Percentiles rank a stretch among this genome's conserved stretches.
These are phyloP conservation scores for Sporothrix protearum DNA, from an alignment of 2,329 filamentous ascomycete species.

Conservation along the genomic window DNA sequence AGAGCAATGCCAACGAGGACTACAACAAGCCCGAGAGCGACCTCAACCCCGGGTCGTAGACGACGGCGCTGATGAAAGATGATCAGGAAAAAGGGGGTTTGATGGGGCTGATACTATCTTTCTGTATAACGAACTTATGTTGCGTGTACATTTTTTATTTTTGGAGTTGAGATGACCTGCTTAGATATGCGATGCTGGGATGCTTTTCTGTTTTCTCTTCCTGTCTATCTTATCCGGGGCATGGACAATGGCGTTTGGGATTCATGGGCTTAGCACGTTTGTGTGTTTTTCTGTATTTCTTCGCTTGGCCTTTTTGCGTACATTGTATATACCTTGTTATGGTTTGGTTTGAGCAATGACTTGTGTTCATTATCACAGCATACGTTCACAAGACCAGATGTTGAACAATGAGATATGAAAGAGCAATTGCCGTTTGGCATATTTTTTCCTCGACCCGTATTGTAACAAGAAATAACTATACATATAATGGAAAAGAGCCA, in stretches of 20 bases:
- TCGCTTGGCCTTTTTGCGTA: background rate
- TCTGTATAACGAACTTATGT: conserved; percentile 13
- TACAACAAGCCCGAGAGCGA: conserved; percentile 46
- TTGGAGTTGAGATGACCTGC: background rate
- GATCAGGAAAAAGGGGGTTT: background rate
- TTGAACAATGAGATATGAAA: background rate
- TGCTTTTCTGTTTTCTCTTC: background rate
- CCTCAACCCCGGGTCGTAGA: conserved; percentile 49
- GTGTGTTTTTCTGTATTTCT: background rate
- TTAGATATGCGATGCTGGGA: conserved; percentile 5
- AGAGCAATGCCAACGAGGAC: conserved; percentile 49
- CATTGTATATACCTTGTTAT: background rate
- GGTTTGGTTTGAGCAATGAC: background rate
- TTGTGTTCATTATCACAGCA: background rate
- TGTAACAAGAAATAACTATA: conserved; percentile 10
- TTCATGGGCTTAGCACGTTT: background rate
- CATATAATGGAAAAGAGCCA: conserved; percentile 4
- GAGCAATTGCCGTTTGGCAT: conserved; percentile 5
- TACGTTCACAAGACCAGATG: background rate
- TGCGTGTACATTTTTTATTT: background rate
- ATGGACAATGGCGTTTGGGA: conserved; percentile 15
- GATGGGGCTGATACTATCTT: background rate
- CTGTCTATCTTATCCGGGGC: conserved; percentile 9
- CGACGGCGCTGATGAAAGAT: background rate
- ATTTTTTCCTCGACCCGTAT: conserved; percentile 10